phyloP scores from a whole-genome alignment of 805 yeast genomes.

The Alloascoidea africana region DNA sequence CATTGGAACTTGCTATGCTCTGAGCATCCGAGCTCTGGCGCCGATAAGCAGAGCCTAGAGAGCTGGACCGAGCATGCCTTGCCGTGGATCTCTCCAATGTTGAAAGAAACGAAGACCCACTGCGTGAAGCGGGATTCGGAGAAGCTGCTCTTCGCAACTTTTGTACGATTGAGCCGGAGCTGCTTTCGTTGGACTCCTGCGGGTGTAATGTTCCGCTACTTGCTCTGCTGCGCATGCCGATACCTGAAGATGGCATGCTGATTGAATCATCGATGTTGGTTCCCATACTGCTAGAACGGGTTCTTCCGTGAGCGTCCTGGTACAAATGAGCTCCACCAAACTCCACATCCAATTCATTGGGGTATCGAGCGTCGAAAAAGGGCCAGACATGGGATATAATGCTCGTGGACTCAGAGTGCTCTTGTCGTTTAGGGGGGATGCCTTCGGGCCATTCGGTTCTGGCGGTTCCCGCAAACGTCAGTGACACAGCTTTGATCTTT shows the following conservation, averaged over 20 bases:
- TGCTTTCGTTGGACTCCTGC: too few relatives aligned
- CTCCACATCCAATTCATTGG: constrained; percentile 21
- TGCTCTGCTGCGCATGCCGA: not conserved
- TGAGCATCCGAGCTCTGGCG: not conserved
- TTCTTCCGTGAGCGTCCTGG: constrained; percentile 9
- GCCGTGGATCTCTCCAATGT: constrained; percentile 5
- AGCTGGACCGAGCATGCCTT: constrained; percentile 9
- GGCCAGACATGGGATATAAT: constrained; percentile 84
- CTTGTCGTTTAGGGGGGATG: constrained; percentile 75
- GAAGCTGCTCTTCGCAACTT: constrained; percentile 12
- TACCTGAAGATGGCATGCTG: not conserved
- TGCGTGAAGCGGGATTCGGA: constrained; percentile 9
- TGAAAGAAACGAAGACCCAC: constrained; percentile 3
- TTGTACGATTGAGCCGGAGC: too few relatives aligned
- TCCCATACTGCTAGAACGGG: not conserved
- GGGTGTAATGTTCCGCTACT: too few relatives aligned
- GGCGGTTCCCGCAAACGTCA: constrained; percentile 51
- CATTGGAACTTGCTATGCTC: not conserved
- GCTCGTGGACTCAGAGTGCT: constrained; percentile 47
- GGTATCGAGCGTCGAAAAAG: constrained; percentile 36
- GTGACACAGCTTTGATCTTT: constrained; percentile 46
- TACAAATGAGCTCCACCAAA: constrained; percentile 28
- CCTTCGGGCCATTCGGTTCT: constrained; percentile 98
- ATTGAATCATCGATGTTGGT: not conserved
- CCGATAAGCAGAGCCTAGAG: too few relatives aligned